Percentiles rank a stretch among this genome's conserved stretches.
These are phyloP conservation scores for Backusella circina DNA, from an alignment of 192 early-diverging fungal species.

Conservation along the genomic window DNA sequence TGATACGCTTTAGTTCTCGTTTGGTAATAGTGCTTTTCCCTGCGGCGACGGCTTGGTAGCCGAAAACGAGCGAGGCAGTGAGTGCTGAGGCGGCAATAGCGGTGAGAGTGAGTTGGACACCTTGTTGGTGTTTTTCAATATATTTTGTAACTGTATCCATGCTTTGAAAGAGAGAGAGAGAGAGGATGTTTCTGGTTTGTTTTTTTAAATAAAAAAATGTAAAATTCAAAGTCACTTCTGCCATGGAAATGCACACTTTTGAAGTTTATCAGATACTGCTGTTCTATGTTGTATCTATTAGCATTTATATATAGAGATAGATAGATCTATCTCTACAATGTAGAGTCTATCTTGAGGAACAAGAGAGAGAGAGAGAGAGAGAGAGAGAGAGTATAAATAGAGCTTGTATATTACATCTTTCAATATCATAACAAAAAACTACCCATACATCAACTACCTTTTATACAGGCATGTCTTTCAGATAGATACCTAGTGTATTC, in stretches of 20 bases:
- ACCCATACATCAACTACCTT: no score
- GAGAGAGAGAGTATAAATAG: no score
- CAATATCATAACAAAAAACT: no score
- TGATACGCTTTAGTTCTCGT: conserved; percentile 37
- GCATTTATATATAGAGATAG: no score
- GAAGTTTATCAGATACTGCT: no score
- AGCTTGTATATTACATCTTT: no score
- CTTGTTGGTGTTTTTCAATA: neutral
- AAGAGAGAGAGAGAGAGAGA: no score
- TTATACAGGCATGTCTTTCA: no score
- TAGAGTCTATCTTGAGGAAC: no score
- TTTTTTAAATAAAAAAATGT: neutral
- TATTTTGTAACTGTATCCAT: neutral
- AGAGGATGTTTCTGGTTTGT: neutral
- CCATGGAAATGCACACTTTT: neutral
- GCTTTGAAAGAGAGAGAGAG: neutral
- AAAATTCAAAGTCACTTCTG: neutral
- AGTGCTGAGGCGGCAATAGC: conserved; percentile 61
- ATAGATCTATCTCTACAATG: no score
- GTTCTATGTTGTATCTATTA: no score
- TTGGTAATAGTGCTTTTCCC: conserved; percentile 39
- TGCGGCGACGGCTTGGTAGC: conserved; percentile 39
- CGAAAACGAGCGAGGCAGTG: conserved; percentile 55
- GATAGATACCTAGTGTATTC: no score
- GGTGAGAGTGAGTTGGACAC: conserved; percentile 28